A percentile compares a stretch with the other conserved stretches of the same genome.
Conservation (phyloP, 257 asterid species). For the Sherardia arvensis region DNA sequence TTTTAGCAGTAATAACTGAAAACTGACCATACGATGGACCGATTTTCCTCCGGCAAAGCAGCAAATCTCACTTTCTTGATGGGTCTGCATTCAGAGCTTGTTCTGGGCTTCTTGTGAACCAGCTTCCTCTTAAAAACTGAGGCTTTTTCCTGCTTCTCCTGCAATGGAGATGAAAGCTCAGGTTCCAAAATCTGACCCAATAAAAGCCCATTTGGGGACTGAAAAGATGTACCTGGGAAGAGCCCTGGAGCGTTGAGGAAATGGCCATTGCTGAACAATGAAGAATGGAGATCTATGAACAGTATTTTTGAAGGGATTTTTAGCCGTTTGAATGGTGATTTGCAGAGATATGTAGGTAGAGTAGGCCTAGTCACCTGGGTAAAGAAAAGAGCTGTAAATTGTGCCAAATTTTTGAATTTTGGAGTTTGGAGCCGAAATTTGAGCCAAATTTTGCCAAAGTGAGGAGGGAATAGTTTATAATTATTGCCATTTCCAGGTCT, state of each 20-base stretch:
- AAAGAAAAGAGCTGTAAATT: neutral
- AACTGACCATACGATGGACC: neutral
- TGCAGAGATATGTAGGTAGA: neutral
- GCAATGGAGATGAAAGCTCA: neutral
- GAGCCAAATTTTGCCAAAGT: neutral
- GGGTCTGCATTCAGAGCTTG: neutral
- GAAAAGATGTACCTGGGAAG: constrained; percentile 12
- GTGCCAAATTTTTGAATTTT: neutral
- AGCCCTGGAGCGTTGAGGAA: constrained; percentile 6
- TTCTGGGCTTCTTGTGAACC: neutral
- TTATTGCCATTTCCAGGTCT: neutral
- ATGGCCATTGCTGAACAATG: constrained; percentile 5
- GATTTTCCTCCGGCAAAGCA: neutral
- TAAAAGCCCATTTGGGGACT: neutral
- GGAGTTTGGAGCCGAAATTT: neutral
- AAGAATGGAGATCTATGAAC: neutral
- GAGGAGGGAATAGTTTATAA: neutral
- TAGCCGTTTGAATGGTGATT: constrained; percentile 10
- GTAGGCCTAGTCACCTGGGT: neutral
- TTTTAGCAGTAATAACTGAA: neutral
- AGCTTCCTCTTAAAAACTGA: constrained; percentile 10
- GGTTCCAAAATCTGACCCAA: neutral
- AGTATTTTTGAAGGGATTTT: neutral
- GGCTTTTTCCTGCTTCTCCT: constrained; percentile 8
- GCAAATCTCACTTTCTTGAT: constrained; percentile 5